Conservation (phyloP, 148 eudicot genomes). For the Selenicereus undatus region DNA sequence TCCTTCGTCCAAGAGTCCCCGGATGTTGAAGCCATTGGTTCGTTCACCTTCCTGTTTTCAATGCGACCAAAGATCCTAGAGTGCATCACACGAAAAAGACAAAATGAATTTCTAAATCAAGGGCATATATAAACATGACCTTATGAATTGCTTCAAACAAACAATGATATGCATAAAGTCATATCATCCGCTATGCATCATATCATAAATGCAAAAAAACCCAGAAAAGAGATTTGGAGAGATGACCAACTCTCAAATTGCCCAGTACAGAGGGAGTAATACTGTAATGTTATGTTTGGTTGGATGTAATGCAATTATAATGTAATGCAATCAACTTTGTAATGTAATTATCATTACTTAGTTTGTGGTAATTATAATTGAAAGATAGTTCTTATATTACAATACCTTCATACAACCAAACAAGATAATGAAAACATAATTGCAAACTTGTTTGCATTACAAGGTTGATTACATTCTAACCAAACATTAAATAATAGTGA, state of each 20-base stretch:
- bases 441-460: too few relatives aligned
- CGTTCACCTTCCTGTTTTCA: slow-evolving; percentile 18
- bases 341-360: too few relatives aligned
- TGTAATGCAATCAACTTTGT: too few relatives aligned
- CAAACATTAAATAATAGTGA: not conserved
- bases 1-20: slow-evolving; percentile 79
- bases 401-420: too few relatives aligned
- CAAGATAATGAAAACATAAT: too few relatives aligned
- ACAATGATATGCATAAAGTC: not conserved
- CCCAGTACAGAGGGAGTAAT: not conserved
- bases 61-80: slow-evolving; percentile 4
- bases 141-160: not conserved
- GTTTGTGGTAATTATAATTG: too few relatives aligned
- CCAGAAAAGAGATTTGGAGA: not conserved
- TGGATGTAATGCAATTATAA: too few relatives aligned
- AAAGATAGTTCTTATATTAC: too few relatives aligned
- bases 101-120: not conserved
- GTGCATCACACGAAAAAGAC: not conserved
- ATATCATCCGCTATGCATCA: not conserved
- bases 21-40: slow-evolving; percentile 57
- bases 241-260: not conserved
- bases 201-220: not conserved
- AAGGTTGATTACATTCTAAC: too few relatives aligned
- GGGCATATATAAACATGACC: not conserved
- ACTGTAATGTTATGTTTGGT: too few relatives aligned